Conservation (phyloP, 2,329 filamentous ascomycete genomes). For the Neopestalotiopsis clavispora region DNA sequence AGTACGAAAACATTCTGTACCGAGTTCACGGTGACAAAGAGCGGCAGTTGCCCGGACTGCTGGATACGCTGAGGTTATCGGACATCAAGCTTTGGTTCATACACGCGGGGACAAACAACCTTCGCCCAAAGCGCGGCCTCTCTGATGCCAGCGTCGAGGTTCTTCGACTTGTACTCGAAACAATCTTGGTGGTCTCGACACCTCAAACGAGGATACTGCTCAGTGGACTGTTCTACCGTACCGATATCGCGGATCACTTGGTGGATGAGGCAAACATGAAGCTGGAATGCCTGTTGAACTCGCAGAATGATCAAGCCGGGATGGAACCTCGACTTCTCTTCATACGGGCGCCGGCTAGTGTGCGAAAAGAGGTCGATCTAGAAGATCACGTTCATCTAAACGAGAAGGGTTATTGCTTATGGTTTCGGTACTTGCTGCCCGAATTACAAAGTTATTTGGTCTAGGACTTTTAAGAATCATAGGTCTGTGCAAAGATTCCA, state of each 20-base stretch:
- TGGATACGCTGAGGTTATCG: background rate
- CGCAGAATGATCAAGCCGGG: background rate
- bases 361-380: conserved; percentile 17
- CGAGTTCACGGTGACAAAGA: conserved; percentile 22
- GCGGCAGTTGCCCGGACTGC: conserved; percentile 1
- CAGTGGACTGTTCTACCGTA: conserved; percentile 27
- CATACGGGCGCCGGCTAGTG: background rate
- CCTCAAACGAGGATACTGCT: conserved; percentile 22
- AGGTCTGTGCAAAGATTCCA: too few relatives aligned
- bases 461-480: background rate
- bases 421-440: conserved; percentile 17
- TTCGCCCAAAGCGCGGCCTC: conserved; percentile 23
- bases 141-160: conserved; percentile 5
- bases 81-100: conserved; percentile 26
- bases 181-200: conserved; percentile 11
- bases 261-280: conserved; percentile 23
- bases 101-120: conserved; percentile 28
- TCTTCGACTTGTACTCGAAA: conserved; percentile 1
- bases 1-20: conserved; percentile 28
- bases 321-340: conserved; percentile 1
- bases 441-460: background rate
- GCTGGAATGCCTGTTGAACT: background rate
- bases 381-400: conserved; percentile 29
- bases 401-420: conserved; percentile 25
- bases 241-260: conserved; percentile 23